A percentile compares a stretch with the other conserved stretches of the same genome.
Evolutionary conservation across 441 rosid genomes (phyloP).

Genomic region (Brassica balearica): DNA sequence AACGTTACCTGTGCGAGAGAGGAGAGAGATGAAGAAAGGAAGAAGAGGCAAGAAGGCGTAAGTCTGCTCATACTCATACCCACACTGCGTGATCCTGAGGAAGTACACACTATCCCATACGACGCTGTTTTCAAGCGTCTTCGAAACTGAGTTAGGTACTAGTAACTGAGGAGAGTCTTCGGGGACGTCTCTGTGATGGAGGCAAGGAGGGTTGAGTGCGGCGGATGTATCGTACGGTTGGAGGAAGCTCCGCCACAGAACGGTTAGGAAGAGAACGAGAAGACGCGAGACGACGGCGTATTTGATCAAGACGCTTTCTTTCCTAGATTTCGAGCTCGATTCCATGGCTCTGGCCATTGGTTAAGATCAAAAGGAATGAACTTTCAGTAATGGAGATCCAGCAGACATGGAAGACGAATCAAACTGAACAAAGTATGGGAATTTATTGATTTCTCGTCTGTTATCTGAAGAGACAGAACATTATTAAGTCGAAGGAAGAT

Average conservation of each 20-base stretch:
- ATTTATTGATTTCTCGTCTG: neutral
- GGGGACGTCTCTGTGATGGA: slow-evolving; percentile 35
- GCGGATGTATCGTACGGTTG: slow-evolving; percentile 90
- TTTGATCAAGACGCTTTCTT: slow-evolving; percentile 55
- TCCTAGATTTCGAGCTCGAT: slow-evolving; percentile 33
- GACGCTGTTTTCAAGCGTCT: slow-evolving; percentile 60
- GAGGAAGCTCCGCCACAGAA: slow-evolving; percentile 74
- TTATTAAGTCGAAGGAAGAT: neutral
- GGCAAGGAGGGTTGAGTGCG: slow-evolving; percentile 63
- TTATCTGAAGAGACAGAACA: neutral
- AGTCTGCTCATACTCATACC: slow-evolving; percentile 91
- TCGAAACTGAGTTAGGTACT: slow-evolving; percentile 49
- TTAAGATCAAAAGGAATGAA: neutral
- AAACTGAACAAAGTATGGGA: neutral
- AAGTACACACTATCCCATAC: slow-evolving; percentile 95
- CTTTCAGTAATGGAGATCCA: slow-evolving; percentile 6
- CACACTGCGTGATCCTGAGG: slow-evolving; percentile 79
- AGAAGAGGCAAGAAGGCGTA: slow-evolving; percentile 93
- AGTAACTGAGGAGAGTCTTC: slow-evolving; percentile 31
- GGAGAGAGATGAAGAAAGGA: slow-evolving; percentile 60
- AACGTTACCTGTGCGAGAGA: slow-evolving; percentile 68
- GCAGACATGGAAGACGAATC: slow-evolving; percentile 17
- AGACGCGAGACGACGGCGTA: slow-evolving; percentile 65
- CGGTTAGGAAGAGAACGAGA: slow-evolving; percentile 55
- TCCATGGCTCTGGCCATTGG: slow-evolving; percentile 16